Evolutionary conservation across 805 yeast species (phyloP), one percentile per base, ranked within the genome.

Genomic region (Schwanniomyces sp.): DNA sequence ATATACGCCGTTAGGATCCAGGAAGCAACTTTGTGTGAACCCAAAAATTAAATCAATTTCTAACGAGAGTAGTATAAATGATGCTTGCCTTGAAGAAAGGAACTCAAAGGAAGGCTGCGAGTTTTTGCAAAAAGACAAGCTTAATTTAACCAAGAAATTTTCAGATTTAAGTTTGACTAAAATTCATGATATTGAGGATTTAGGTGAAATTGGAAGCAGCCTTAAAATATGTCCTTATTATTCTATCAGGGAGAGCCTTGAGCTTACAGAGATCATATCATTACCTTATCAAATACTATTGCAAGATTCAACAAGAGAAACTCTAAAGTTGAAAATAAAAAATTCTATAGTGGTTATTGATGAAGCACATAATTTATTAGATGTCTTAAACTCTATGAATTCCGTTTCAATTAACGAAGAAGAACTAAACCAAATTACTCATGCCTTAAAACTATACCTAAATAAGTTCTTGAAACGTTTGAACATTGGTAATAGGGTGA

Each of bases 291-390:
- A 91, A 56, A 71, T 88, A 52, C 63, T 91, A 11, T 67, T 89
- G 0, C 87, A 85, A 50, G 75, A 75, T 10, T 70, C 74, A 7
- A 70, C 94, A 0, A 72, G 97, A 54, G 74, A 75, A 5, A 70
- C 82, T 0, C 59, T 91, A 38, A 79, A 80, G 1, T 59, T 91
- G 5, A 75, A 83, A 36, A 57, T 91, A 8, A 75, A 77, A 44
- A 78, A 81, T 47, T 75, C 91, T 0, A 77, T 91, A 2, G 81
- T 92, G 0, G 79, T 92, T 5, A 84, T 91, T 25, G 98, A 91
- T 63, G 98, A 91, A 61, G 97, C 97, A 0, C 98, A 91, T 61
- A 91, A 91, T 61, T 67, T 91, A 38, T 61, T 90, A 26, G 97
- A 91, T 54, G 83, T 91, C 0, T 80, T 91, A 2, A 79, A 85